These are phyloP conservation scores for Rhodotorula glutinis DNA, from an alignment of 1,284 basidiomycete species.

Conservation along the genomic window DNA sequence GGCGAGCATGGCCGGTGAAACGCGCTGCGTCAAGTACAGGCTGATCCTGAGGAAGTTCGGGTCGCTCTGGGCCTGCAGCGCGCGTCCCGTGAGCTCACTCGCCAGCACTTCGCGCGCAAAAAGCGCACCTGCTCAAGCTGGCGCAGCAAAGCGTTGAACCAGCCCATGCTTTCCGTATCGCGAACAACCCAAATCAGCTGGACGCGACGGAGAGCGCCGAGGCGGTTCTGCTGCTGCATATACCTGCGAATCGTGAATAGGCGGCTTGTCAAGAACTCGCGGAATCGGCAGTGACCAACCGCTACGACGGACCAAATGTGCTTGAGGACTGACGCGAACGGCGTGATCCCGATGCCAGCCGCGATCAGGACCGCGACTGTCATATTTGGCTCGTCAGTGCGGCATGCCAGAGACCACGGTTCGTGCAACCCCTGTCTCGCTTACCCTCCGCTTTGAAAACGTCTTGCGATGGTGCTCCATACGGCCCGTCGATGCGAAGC, in stretches of 20 bases:
- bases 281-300: too few species aligned
- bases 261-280: too few species aligned
- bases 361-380: slow-evolving; percentile 75
- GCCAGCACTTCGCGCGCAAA: accelerated
- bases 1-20: slow-evolving; percentile 78
- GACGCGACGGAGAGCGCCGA: slow-evolving; percentile 73
- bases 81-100: too few species aligned
- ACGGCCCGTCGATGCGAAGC: slow-evolving; percentile 68
- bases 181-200: slow-evolving; percentile 73
- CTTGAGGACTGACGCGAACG: slow-evolving; percentile 85
- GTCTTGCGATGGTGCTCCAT: slow-evolving; percentile 77
- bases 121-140: slow-evolving; percentile 77
- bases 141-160: slow-evolving; percentile 82
- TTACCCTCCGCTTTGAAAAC: slow-evolving; percentile 68
- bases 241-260: slow-evolving; percentile 53
- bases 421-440: too few species aligned
- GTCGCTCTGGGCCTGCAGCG: slow-evolving; percentile 22
- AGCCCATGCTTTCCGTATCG: slow-evolving; percentile 69
- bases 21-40: slow-evolving; percentile 82
- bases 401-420: too few species aligned
- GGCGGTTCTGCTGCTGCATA: slow-evolving; percentile 68
- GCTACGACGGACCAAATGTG: slow-evolving; percentile 66
- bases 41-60: slow-evolving; percentile 85
- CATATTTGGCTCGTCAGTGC: too few species aligned
- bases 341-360: slow-evolving; percentile 79